Evolutionary conservation across 73 alveolate species (phyloP).

Genomic region (Durusdinium trenchii): DNA sequence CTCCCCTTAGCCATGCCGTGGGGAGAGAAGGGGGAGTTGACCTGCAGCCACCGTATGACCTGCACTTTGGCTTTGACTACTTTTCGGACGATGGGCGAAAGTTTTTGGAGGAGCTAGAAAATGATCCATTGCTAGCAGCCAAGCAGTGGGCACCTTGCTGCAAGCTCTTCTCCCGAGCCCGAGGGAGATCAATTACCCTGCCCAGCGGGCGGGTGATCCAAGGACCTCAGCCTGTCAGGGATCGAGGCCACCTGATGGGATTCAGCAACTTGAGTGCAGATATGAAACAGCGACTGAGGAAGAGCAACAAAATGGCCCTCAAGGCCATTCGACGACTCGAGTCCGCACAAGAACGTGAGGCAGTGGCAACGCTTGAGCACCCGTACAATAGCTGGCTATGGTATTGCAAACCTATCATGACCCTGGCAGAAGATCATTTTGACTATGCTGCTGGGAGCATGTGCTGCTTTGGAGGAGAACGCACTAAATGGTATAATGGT

Average conservation of each 20-base stretch:
- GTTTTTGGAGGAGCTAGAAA: not conserved
- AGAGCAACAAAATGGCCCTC: not conserved
- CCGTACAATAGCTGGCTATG: slow-evolving; percentile 20
- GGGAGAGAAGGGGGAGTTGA: not conserved
- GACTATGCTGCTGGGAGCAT: not conserved
- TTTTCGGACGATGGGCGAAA: not conserved
- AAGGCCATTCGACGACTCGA: not conserved
- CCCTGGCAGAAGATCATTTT: not conserved
- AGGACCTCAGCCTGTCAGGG: slow-evolving; percentile 15
- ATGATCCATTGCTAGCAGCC: not conserved
- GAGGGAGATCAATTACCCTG: not conserved
- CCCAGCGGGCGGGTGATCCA: not conserved
- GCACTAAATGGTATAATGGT: not conserved
- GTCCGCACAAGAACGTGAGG: not conserved
- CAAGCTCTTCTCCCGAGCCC: not conserved
- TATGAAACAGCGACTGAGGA: not conserved
- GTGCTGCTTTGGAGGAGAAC: slow-evolving; percentile 5
- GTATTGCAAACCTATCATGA: not conserved
- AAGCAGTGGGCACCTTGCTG: not conserved
- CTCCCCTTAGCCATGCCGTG: not conserved
- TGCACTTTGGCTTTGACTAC: not conserved
- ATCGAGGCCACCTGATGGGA: not conserved
- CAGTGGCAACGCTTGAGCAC: not conserved
- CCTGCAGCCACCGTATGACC: slow-evolving; percentile 6
- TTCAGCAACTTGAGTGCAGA: not conserved